phyloP scores from a whole-genome alignment of 257 asterid genomes.

The Solanum lycopersicoides region DNA sequence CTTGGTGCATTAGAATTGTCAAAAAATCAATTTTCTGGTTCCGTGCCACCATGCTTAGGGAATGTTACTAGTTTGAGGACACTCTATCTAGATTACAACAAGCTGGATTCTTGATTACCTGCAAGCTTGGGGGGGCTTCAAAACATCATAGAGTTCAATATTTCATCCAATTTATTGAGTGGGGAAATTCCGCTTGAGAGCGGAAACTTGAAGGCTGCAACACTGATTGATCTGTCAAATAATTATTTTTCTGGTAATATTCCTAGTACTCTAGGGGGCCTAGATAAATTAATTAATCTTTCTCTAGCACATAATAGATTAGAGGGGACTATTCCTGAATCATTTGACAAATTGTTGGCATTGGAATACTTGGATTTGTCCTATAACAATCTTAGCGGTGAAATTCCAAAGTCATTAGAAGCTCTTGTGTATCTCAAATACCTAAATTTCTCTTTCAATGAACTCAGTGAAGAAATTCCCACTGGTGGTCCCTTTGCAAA shows the following conservation, averaged over 20 bases:
- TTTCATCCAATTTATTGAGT: too few species aligned
- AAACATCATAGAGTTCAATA: too few species aligned
- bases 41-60: too few species aligned
- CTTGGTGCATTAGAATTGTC: not conserved
- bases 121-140: too few species aligned
- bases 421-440: not conserved
- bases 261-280: not conserved
- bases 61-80: fast-evolving
- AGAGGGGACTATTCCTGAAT: not conserved
- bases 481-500: not conserved
- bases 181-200: not conserved
- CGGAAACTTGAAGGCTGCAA: not conserved
- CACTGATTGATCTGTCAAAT: not conserved
- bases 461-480: not conserved
- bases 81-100: too few species aligned
- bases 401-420: not conserved
- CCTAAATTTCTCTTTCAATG: not conserved
- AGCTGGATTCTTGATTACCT: too few species aligned
- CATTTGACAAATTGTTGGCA: not conserved
- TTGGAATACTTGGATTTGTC: not conserved
- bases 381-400: not conserved
- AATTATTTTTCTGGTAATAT: not conserved
- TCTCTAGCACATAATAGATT: not conserved
- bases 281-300: too few species aligned
- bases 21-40: not conserved